Conservation (phyloP, 2,329 filamentous ascomycete species). For the Laburnicola sp. region DNA sequence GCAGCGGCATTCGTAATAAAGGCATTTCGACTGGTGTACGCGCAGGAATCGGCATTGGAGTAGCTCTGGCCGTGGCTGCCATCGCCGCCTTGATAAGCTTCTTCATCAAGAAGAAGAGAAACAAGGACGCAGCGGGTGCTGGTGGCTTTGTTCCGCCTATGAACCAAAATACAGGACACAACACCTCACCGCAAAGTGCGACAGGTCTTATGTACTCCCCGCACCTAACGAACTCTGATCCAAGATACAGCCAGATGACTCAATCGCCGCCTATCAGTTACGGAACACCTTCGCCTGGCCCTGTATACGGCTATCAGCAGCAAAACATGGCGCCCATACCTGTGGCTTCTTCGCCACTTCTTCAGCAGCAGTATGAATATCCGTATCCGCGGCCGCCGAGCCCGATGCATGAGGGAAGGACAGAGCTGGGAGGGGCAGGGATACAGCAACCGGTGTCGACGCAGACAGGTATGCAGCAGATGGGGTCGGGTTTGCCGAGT, state of each 20-base stretch:
- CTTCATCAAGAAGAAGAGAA: neutral
- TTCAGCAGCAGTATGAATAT: neutral
- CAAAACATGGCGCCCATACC: neutral
- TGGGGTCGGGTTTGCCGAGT: neutral
- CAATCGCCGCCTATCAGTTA: neutral
- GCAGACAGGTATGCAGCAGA: neutral
- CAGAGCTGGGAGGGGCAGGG: neutral
- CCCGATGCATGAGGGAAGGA: neutral
- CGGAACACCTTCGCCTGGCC: neutral
- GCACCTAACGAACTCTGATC: neutral
- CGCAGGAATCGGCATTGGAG: slow-evolving; percentile 7
- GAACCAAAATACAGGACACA: neutral
- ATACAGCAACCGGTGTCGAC: neutral
- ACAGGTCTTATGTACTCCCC: too few relatives aligned
- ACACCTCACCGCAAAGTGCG: neutral
- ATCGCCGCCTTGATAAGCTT: slow-evolving; percentile 7
- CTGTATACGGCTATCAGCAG: neutral
- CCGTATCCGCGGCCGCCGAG: slow-evolving; percentile 1
- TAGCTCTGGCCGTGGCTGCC: slow-evolving; percentile 4
- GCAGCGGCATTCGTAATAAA: neutral
- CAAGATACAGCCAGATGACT: neutral
- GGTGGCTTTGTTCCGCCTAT: neutral
- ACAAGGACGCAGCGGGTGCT: neutral
- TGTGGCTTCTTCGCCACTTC: neutral
- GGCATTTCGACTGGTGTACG: slow-evolving; percentile 1